phyloP scores from a whole-genome alignment of 495 filamentous ascomycete species.

The Aeminium ludgeri region DNA sequence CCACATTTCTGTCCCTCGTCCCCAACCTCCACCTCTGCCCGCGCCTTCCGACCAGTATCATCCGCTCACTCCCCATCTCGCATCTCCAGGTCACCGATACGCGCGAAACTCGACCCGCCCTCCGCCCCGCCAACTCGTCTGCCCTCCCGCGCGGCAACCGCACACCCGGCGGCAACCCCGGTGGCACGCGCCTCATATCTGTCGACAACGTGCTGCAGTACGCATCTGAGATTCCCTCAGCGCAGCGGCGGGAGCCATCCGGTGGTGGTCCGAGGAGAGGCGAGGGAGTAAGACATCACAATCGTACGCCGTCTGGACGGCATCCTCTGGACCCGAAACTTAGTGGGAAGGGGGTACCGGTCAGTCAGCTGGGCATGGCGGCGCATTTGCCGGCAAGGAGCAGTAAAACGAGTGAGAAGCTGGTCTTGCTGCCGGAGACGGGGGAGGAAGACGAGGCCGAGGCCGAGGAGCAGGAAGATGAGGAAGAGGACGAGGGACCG shows the following conservation, averaged over 20 bases:
- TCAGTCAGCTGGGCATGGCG: conserved; percentile 1
- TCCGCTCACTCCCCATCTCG: background rate
- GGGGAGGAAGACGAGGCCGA: conserved; percentile 22
- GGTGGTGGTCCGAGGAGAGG: no score
- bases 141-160: conserved; percentile 18
- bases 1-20: conserved; percentile 9
- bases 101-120: conserved; percentile 31
- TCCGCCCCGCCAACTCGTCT: conserved; percentile 24
- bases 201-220: conserved; percentile 94
- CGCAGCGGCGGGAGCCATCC: conserved; percentile 54
- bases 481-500: conserved; percentile 43
- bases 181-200: conserved; percentile 62
- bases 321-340: conserved; percentile 28
- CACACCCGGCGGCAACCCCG: no score
- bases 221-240: conserved; percentile 86
- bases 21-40: conserved; percentile 1
- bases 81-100: conserved; percentile 40
- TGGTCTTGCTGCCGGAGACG: conserved; percentile 86
- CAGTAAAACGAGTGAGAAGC: conserved; percentile 84
- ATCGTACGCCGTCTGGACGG: conserved; percentile 28
- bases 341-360: conserved; percentile 19
- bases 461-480: conserved; percentile 31
- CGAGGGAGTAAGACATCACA: no score
- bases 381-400: conserved; percentile 64
- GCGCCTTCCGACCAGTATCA: background rate